These are phyloP conservation scores for Persicaria tinctoria DNA, from an alignment of 148 eudicot species.

Conservation along the genomic window DNA sequence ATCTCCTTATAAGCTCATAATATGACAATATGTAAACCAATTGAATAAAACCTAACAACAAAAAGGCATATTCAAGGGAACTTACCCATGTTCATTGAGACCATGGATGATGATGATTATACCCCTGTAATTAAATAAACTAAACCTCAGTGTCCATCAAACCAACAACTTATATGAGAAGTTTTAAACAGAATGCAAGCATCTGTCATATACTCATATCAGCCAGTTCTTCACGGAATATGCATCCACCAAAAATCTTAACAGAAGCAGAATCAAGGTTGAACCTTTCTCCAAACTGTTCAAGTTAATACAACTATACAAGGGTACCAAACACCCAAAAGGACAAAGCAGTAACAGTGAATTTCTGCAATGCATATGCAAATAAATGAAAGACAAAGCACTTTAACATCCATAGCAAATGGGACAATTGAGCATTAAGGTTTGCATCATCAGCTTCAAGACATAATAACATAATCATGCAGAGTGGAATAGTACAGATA, in stretches of 20 bases:
- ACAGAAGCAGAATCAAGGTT: not conserved
- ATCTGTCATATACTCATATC: not conserved
- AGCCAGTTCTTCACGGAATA: not conserved
- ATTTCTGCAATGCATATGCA: not conserved
- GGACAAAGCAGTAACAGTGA: not conserved
- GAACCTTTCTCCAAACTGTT: no score
- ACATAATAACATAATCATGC: not conserved
- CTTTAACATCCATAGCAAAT: no score
- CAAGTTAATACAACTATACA: no score
- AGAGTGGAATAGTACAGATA: not conserved
- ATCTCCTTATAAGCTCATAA: not conserved
- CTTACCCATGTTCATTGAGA: conserved; percentile 93
- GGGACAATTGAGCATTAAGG: not conserved
- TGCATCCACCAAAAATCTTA: not conserved
- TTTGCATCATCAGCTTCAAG: not conserved
- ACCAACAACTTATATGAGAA: not conserved
- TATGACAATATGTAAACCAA: not conserved
- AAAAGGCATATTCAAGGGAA: not conserved
- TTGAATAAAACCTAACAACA: not conserved
- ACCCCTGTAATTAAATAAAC: conserved; percentile 56
- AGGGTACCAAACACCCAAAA: no score
- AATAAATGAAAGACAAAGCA: not conserved
- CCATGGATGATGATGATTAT: conserved; percentile 81
- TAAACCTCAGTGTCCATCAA: not conserved
- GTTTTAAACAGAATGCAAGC: not conserved